Base-by-base conservation (phyloP, 768 basidiomycete species). In the Terana coerulea region DNA sequence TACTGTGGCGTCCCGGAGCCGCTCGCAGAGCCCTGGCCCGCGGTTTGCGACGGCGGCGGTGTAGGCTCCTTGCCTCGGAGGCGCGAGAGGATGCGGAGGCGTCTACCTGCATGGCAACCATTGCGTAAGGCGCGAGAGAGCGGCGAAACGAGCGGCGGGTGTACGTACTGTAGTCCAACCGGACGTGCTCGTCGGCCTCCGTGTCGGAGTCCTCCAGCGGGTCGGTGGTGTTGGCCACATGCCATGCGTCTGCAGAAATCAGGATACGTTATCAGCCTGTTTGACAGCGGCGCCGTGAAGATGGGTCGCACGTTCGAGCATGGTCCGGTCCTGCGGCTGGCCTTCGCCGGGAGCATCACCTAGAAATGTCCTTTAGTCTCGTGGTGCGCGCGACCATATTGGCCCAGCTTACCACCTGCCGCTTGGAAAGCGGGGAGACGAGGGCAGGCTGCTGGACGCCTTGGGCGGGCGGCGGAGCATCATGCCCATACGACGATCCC, bases 191-290 rank as follows among this genome's bases (percentile, higher is more conserved):
- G 52, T 88, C 84, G 49, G 73, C 66, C 60, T 91, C 88, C 33
- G 85, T 84, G 57, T 90, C 88, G 11, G 80, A 90, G 67, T 89
- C 86, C 40, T 75, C 67, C 19, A 90, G 71, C 14, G 88, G 83
- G 62, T 91, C 88, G 30, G 79, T 79, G 28, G 76, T 79, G 39
- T 74, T 77, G 51, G 83, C 73, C 15, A 78, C 74, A 60, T 86
- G 80, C 86, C 86, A 90, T 6, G 88, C 86, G 52, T 90, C 88
- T 91, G 69, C 19, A 17, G 26, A 30, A 52, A 54, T 21, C 40
- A 37, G 28, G 55, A 37, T 15, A 28, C n/a, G n/a, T n/a, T n/a
- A n/a, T n/a, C 28, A 36, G 40, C 11, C 45, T 17, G 37, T 28
- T 34, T 43, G 42, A 3, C 22, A 28, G 25, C 29, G 8, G 17